Base-by-base conservation (phyloP, 805 yeast genomes). In the Sugiyamaella marilandica region DNA sequence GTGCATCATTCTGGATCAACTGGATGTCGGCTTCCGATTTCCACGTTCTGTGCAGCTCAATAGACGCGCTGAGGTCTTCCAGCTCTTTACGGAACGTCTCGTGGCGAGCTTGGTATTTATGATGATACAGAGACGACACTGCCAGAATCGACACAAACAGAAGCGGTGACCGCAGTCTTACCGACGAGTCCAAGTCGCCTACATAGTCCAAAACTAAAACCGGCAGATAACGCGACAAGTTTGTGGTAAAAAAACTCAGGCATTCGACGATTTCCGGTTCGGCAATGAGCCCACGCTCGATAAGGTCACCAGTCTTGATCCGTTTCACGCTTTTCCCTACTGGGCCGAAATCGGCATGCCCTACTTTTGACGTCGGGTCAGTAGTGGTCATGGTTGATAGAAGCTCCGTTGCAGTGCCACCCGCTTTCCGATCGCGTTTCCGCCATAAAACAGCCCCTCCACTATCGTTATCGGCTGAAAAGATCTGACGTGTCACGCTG, bases 131-230 rank as follows among this genome's bases (percentile, higher is more conserved):
- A 10, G 59, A 50, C 8, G 57, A 43, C 5, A 59, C 58, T 1
- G 60, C 52, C 19, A 59, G 49, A 11, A 57, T 54, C n/a, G 62
- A 51, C 21, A 52, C 29, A 34, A 53, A 55, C 19, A 59, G 47
- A 19, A 59, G 36, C 2, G 56, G 57, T 2, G 58, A 57, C 36
- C 55, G 46, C 9, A 39, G 41, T 26, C 51, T 43, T 10, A 58
- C 26, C 5, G 53, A 26, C 3, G 43, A n/a, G 39, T 53, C 54
- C 11, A 56, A 50, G 2, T 57, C 51, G 11, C 50, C 53, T 18
- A 59, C 35, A 41, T 57, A 53, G 39, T 59, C 57, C 35, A 59
- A 47, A 13, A 59, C 52, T 10, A 59, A 45, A 10, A 59, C 58
- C 2, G 62, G 62, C 29, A 59, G 55, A 35, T 59, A 59, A 10